Evolutionary conservation across 306 rosid species (phyloP).

Genomic region (Boehmeria nivea): DNA sequence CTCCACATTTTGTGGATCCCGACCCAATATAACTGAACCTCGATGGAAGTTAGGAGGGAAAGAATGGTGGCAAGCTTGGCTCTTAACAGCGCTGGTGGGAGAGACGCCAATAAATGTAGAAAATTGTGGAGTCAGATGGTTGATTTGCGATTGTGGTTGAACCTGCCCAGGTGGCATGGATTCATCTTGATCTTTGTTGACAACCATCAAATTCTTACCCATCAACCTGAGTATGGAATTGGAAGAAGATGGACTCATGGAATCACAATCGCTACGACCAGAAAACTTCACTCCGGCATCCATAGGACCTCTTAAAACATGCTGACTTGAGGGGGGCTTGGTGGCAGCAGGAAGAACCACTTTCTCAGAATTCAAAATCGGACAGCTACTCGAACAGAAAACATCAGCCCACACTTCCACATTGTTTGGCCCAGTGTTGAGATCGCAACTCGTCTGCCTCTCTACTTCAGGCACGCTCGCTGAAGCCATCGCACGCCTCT

Average conservation of each 20-base stretch:
- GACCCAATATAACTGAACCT: slow-evolving; percentile 24
- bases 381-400: slow-evolving; percentile 15
- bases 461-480: slow-evolving; percentile 23
- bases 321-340: slow-evolving; percentile 15
- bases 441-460: slow-evolving; percentile 28
- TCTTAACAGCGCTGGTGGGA: slow-evolving; percentile 20
- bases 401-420: slow-evolving; percentile 24
- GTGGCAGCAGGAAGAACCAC: slow-evolving; percentile 5
- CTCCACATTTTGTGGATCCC: slow-evolving; percentile 19
- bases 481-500: slow-evolving; percentile 26
- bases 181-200: slow-evolving; percentile 41
- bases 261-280: slow-evolving; percentile 24
- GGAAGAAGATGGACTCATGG: slow-evolving; percentile 43
- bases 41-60: slow-evolving; percentile 24
- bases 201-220: slow-evolving; percentile 69
- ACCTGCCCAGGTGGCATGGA: slow-evolving; percentile 25
- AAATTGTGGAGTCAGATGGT: slow-evolving; percentile 24
- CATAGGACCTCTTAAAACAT: slow-evolving; percentile 18
- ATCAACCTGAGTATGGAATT: slow-evolving; percentile 51
- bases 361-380: slow-evolving; percentile 24
- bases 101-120: slow-evolving; percentile 22
- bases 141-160: slow-evolving; percentile 20
- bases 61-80: too few species aligned
- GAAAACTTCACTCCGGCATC: slow-evolving; percentile 25
- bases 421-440: slow-evolving; percentile 17